Base-by-base conservation (phyloP, 805 yeast genomes). In the Zygotorulaspora sp. region DNA sequence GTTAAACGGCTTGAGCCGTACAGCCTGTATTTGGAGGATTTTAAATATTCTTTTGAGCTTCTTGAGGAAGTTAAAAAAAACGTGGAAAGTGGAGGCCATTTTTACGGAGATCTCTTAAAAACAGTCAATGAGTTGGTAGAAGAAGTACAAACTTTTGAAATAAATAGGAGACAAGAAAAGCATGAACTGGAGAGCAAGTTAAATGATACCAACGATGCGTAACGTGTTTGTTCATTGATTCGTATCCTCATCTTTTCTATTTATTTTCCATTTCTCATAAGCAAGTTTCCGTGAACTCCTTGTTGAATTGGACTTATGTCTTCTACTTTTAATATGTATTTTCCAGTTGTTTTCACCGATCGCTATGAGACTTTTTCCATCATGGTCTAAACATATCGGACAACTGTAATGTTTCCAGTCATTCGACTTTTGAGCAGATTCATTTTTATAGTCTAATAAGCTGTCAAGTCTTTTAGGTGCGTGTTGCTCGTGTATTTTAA, bases 271-370 rank as follows among this genome's bases (percentile, higher is more conserved):
- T 44, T 71, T 72, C 45, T 77, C 80, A 49, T 75, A 77, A 32
- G 72, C 75, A 24, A 72, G 62, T 55, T 74, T 77, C 31, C 72
- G 66, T 32, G 69, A 69, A 0, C 72, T 72, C 36, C 74, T 63
- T 11, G 66, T 64, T 12, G 72, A 32, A 38, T 69, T 72, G n/a
- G 70, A 65, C 45, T 70, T 74, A 53, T 89, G 98, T 40, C 83
- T 71, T 43, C 79, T 70, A 41, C 95, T 79, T 13, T 65, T 62
- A 32, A 78, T 41, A 60, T 90, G 98, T 4, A 74, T 70, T 5
- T 74, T 58, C 80, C 85, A 86, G 35, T 72, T 81, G 1, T 75
- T 74, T 34, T 74, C 78, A 0, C 97, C 97, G 6, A 92, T 77
- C 1, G 83, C 72, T 0, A 87, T 70, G 10, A 82, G 57, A 1